Evolutionary conservation across 73 alveolate genomes (phyloP).

Genomic region (Loxodes magnus): DNA sequence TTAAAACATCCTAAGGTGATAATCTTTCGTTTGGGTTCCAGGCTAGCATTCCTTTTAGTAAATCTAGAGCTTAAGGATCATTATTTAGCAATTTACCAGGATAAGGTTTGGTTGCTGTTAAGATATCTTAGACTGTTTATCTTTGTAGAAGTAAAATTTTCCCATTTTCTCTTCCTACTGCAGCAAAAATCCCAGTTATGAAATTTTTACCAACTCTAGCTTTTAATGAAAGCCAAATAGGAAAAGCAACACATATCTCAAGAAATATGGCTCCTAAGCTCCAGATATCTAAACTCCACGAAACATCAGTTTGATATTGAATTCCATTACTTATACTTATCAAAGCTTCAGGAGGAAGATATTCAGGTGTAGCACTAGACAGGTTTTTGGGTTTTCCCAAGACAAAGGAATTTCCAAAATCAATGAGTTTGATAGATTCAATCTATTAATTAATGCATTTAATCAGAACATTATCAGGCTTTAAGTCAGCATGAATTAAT

Average conservation of each 20-base stretch:
- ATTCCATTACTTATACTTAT: background rate
- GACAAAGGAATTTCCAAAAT: slow-evolving; percentile 48
- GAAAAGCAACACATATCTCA: slow-evolving; percentile 51
- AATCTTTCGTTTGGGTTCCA: slow-evolving; percentile 38
- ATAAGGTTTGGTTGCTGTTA: too few species aligned
- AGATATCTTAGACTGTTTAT: too few species aligned
- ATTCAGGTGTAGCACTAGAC: slow-evolving; percentile 56
- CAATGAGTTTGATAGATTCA: slow-evolving; percentile 40
- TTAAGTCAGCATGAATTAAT: slow-evolving; percentile 58
- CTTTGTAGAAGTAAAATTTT: slow-evolving; percentile 3
- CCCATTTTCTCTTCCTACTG: slow-evolving; percentile 8
- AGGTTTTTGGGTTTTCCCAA: slow-evolving; percentile 18
- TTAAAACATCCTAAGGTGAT: slow-evolving; percentile 45
- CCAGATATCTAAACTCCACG: slow-evolving; percentile 60
- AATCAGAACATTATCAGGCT: slow-evolving; percentile 61
- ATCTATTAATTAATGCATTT: slow-evolving; percentile 6
- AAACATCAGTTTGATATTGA: background rate
- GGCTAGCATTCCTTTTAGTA: slow-evolving; percentile 31
- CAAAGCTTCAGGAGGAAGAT: slow-evolving; percentile 31
- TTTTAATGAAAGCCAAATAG: slow-evolving; percentile 53
- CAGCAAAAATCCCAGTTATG: slow-evolving; percentile 9
- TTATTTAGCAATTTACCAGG: too few species aligned
- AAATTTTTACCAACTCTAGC: slow-evolving; percentile 17
- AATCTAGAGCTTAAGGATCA: too few species aligned
- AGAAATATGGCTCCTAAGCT: slow-evolving; percentile 47